phyloP scores from a whole-genome alignment of 2,329 filamentous ascomycete species.

The Trichoderma sp. region DNA sequence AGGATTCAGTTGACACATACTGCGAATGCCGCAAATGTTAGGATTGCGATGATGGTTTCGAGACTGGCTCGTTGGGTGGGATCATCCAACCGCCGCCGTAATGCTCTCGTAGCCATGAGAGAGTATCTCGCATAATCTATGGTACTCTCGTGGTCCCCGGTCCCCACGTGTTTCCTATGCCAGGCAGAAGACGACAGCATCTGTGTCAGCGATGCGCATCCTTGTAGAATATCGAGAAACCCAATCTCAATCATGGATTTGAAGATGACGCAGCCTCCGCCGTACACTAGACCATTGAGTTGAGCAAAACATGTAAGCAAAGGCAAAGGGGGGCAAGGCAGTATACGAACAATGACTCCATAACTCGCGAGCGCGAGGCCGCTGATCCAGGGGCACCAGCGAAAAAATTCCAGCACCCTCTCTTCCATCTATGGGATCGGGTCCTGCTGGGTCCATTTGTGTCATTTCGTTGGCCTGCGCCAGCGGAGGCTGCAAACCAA shows the following conservation, averaged over 20 bases:
- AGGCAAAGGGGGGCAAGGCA: neutral
- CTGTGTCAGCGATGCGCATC: conserved; percentile 7
- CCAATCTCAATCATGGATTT: conserved; percentile 11
- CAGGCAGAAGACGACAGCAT: conserved; percentile 8
- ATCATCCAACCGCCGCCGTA: neutral
- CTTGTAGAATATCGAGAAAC: neutral
- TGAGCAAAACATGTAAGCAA: neutral
- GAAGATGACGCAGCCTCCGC: conserved; percentile 12
- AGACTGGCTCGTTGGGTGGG: neutral
- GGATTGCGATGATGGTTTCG: conserved; percentile 6
- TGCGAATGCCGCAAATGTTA: conserved; percentile 3
- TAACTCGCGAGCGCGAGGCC: neutral
- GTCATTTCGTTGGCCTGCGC: neutral
- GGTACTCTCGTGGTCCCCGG: neutral
- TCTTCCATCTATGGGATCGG: neutral
- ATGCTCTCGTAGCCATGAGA: conserved; percentile 3
- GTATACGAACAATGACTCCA: conserved; percentile 7
- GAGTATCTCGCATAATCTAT: conserved; percentile 14
- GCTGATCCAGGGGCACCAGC: neutral
- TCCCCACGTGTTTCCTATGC: neutral
- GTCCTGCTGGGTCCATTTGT: neutral
- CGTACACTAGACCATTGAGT: neutral
- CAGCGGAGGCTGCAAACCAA: neutral
- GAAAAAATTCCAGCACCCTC: neutral
- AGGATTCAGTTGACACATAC: neutral